Conservation (phyloP, 495 filamentous ascomycete genomes). For the Xylaria cubensis region DNA sequence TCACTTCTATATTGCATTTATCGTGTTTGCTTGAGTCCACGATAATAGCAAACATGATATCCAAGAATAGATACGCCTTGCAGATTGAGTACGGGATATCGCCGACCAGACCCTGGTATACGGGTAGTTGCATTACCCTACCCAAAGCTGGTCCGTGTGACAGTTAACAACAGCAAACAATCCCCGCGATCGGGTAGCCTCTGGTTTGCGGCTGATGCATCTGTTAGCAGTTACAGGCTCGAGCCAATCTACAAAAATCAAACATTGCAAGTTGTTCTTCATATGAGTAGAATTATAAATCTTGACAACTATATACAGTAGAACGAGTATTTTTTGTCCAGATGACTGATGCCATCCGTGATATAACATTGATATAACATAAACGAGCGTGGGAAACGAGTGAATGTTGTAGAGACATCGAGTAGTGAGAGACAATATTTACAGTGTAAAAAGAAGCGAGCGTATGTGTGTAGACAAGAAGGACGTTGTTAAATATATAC, state of each 20-base stretch:
- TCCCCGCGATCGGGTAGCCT: neutral
- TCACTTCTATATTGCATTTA: no score
- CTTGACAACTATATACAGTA: conserved; percentile 16
- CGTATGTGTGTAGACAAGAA: neutral
- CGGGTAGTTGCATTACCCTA: no score
- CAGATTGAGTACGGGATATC: no score
- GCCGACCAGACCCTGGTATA: no score
- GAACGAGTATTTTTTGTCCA: neutral
- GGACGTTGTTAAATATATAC: conserved; percentile 9
- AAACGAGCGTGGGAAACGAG: neutral
- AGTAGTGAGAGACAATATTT: neutral
- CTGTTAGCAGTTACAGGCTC: neutral
- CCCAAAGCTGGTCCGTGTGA: no score
- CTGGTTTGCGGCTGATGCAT: neutral
- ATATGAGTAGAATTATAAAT: neutral
- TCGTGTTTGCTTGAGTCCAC: no score
- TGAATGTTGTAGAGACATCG: neutral
- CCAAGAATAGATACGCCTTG: no score
- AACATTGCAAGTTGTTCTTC: neutral
- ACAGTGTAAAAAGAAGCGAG: neutral
- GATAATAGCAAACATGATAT: no score
- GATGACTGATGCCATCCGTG: neutral
- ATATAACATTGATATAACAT: neutral
- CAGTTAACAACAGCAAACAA: neutral
- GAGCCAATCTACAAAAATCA: neutral